phyloP scores from a whole-genome alignment of 192 early-diverging fungal species.

The Linnemannia zychae region DNA sequence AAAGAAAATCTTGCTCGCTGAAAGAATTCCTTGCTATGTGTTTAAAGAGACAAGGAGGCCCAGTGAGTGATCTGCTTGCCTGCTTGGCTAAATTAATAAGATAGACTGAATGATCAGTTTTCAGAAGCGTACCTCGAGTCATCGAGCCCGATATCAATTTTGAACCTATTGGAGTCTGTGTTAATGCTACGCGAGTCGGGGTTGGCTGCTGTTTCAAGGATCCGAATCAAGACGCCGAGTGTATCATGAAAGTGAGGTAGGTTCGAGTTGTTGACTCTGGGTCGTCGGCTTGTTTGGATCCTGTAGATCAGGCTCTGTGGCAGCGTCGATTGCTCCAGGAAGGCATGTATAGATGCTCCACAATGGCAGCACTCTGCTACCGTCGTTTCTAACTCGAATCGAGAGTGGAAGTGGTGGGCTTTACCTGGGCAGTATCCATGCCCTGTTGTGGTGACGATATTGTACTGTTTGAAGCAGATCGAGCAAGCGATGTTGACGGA shows the following conservation, averaged over 20 bases:
- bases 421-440: conserved; percentile 8
- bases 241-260: conserved; percentile 31
- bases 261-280: not conserved
- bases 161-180: conserved; percentile 38
- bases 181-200: conserved; percentile 35
- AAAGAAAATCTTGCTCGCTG: conserved; percentile 35
- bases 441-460: not conserved
- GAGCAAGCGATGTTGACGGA: conserved; percentile 18
- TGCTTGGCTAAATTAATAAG: not conserved
- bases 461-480: conserved; percentile 44
- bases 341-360: conserved; percentile 11
- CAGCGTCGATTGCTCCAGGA: conserved; percentile 9
- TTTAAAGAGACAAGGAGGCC: not conserved
- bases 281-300: conserved; percentile 10
- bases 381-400: not conserved
- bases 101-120: not conserved
- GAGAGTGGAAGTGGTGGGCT: conserved; percentile 35
- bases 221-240: conserved; percentile 17
- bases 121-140: conserved; percentile 38
- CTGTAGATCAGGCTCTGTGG: conserved; percentile 30
- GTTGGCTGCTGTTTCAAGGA: conserved; percentile 10
- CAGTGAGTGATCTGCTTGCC: not conserved
- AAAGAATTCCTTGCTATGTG: conserved; percentile 46
- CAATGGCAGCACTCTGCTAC: conserved; percentile 39
- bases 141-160: conserved; percentile 48